Conservation (phyloP, 768 basidiomycete species). For the Mycena alexandri region DNA sequence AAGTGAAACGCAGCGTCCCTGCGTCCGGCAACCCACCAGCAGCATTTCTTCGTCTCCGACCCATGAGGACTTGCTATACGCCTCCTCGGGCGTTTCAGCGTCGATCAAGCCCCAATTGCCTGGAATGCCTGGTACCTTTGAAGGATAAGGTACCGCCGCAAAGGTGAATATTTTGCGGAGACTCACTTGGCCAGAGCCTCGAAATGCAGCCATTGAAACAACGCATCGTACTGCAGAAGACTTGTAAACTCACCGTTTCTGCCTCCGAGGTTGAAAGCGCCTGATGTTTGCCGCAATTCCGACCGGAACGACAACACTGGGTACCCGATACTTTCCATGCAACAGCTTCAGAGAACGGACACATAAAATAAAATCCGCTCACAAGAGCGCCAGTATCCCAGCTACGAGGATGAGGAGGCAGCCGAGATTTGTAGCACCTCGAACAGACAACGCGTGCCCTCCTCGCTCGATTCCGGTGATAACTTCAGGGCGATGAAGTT, state of each 20-base stretch:
- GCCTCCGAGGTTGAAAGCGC: slow-evolving; percentile 62
- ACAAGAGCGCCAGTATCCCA: slow-evolving; percentile 35
- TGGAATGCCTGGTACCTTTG: slow-evolving; percentile 43
- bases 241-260: slow-evolving; percentile 43
- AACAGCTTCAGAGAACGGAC: no score
- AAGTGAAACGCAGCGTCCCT: not conserved
- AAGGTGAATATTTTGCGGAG: slow-evolving; percentile 52
- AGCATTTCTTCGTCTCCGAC: slow-evolving; percentile 59
- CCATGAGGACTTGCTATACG: slow-evolving; percentile 52
- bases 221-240: not conserved
- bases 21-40: slow-evolving; percentile 52
- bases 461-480: slow-evolving; percentile 57
- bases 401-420: slow-evolving; percentile 59
- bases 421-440: slow-evolving; percentile 77
- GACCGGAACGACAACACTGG: slow-evolving; percentile 49
- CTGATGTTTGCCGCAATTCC: slow-evolving; percentile 41
- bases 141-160: not conserved
- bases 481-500: slow-evolving; percentile 44
- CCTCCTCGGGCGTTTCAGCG: slow-evolving; percentile 62
- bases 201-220: not conserved
- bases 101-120: slow-evolving; percentile 68
- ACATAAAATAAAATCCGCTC: not conserved
- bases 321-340: slow-evolving; percentile 49
- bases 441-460: slow-evolving; percentile 61
- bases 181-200: slow-evolving; percentile 35